phyloP scores from a whole-genome alignment of 2,329 filamentous ascomycete genomes.

The Trichophyton schoenleinii region DNA sequence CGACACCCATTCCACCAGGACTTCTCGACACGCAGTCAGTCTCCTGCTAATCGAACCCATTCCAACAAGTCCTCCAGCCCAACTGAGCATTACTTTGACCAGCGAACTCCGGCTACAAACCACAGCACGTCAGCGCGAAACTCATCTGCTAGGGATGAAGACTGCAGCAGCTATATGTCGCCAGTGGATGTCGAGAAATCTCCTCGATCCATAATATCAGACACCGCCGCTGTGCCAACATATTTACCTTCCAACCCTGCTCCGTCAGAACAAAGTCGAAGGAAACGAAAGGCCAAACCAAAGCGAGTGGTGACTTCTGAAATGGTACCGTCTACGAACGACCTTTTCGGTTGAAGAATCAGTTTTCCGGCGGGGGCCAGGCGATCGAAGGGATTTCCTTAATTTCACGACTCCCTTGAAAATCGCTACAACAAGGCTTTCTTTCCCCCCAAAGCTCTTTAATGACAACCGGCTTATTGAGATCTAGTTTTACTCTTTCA shows the following conservation, averaged over 20 bases:
- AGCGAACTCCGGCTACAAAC: background rate
- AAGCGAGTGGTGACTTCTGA: slow-evolving; percentile 10
- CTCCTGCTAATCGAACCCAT: background rate
- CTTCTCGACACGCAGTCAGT: background rate
- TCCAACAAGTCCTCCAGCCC: background rate
- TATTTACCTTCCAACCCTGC: background rate
- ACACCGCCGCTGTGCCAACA: background rate
- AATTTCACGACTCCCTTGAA: background rate
- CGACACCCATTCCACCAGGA: slow-evolving; percentile 13
- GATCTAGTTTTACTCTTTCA: background rate
- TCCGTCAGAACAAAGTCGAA: background rate
- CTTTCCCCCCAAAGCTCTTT: background rate
- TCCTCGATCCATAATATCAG: background rate
- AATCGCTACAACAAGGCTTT: background rate
- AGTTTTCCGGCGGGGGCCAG: background rate
- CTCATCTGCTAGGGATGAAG: slow-evolving; percentile 2
- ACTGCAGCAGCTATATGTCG: background rate
- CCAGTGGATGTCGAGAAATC: background rate
- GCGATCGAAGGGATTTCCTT: no score
- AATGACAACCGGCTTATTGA: background rate
- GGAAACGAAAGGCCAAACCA: slow-evolving; percentile 7
- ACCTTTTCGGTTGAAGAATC: slow-evolving; percentile 9
- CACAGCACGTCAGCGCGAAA: background rate
- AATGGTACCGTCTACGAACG: slow-evolving; percentile 11
- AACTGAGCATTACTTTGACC: background rate